Evolutionary conservation across 2,329 filamentous ascomycete genomes (phyloP), one percentile per base, ranked within the genome.

Genomic region (Cyclaneusma minus): DNA sequence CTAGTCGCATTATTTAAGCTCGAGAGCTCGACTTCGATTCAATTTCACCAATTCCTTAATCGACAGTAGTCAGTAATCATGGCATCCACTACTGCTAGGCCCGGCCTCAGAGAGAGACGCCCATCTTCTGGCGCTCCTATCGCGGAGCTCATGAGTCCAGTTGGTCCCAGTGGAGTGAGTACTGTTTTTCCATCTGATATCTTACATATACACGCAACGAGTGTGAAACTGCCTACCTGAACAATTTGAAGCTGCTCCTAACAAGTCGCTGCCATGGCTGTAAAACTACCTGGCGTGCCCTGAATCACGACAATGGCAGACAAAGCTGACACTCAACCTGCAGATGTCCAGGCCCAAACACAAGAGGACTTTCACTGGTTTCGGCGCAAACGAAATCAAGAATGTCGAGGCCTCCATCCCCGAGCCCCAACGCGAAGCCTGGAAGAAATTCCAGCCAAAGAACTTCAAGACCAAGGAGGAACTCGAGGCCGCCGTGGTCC

Each of bases 321-420:
- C n/a, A n/a, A n/a, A n/a, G n/a, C n/a, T n/a, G n/a, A n/a, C n/a
- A n/a, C n/a, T n/a, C n/a, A n/a, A n/a, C n/a, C n/a, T n/a, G n/a
- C n/a, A n/a, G n/a, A n/a, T n/a, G n/a, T n/a, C 68, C 14, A 68
- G 89, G 34, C 89, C 89, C 23, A 98, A 95, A 60, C 89, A 98
- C 60, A 94, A 83, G 64, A 72, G 89, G 40, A 95, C 87, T n/a
- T 80, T 81, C 39, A 98, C 89, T 7, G 89, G 89, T 6, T 89
- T 95, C 48, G 85, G 84, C 17, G 68, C 84, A 15, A 62, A 69
- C 18, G 89, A 98, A 49, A 94, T 94, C 61, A 94, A 93, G 62
- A 77, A 58, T 43, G 82, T 95, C 25, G 85, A 95, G 59, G 70
- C 70, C 33, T 75, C 70, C 33, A 92, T 95, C 46, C 87, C 87